These are phyloP conservation scores for Phytopythium sindhum DNA, from an alignment of 352 stramenopile genomes.

Conservation along the genomic window DNA sequence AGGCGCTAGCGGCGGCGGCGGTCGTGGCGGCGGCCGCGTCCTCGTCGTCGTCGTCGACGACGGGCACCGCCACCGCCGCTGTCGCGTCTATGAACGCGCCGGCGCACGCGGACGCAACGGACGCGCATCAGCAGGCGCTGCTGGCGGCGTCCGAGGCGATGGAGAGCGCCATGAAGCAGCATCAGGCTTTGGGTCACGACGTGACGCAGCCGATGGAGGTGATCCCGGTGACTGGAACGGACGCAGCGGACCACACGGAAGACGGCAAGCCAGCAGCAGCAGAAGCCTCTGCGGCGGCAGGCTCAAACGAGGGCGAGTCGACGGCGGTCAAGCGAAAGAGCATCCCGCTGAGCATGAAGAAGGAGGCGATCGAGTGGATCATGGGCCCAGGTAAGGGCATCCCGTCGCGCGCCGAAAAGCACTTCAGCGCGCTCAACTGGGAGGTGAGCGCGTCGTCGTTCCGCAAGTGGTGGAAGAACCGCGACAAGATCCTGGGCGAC, in stretches of 20 bases:
- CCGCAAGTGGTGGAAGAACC: conserved; percentile 85
- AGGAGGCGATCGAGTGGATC: conserved; percentile 82
- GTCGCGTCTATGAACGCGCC: conserved; percentile 8
- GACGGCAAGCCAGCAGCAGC: neutral
- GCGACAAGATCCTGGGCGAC: conserved; percentile 73
- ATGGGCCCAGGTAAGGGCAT: conserved; percentile 66
- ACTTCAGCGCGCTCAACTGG: conserved; percentile 69
- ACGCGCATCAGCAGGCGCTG: conserved; percentile 27
- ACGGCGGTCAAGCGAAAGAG: conserved; percentile 58
- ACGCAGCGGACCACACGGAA: neutral
- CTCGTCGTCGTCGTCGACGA: neutral
- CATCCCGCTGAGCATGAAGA: conserved; percentile 78
- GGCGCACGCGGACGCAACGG: conserved; percentile 7
- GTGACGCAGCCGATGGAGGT: conserved; percentile 17
- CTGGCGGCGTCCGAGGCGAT: conserved; percentile 3
- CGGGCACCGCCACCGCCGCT: neutral
- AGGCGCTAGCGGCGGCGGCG: conserved; percentile 12
- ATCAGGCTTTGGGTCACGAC: conserved; percentile 8
- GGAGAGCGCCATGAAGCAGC: conserved; percentile 16
- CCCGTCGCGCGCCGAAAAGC: conserved; percentile 65
- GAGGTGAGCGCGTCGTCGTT: conserved; percentile 76
- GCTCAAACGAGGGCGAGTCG: neutral
- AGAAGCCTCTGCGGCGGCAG: neutral
- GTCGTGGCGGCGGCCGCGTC: conserved; percentile 7
- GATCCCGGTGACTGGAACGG: conserved; percentile 25